phyloP scores from a whole-genome alignment of 202 grass and related monocot genomes.

The Musa balbisiana region DNA sequence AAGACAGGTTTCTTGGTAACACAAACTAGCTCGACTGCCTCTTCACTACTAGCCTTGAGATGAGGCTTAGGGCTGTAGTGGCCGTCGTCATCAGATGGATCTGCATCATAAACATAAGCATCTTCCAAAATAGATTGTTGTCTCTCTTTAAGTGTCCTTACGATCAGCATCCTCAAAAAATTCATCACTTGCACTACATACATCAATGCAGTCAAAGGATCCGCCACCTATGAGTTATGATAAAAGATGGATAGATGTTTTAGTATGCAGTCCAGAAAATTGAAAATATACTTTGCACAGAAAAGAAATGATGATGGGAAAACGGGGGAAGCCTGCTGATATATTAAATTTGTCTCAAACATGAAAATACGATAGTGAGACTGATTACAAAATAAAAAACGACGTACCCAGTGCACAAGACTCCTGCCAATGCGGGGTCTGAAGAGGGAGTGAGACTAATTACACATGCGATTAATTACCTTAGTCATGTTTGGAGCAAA shows the following conservation, averaged over 20 bases:
- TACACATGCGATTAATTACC: conserved; percentile 27
- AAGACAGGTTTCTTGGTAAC: not conserved
- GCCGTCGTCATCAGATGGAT: conserved; percentile 16
- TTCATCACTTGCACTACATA: conserved; percentile 82
- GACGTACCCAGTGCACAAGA: too few relatives aligned
- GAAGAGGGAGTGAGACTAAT: not conserved
- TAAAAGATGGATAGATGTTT: not conserved
- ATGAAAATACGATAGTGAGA: too few relatives aligned
- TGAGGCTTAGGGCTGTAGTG: conserved; percentile 9
- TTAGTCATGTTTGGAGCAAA: conserved; percentile 97
- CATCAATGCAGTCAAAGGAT: conserved; percentile 68
- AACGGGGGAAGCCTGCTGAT: too few relatives aligned
- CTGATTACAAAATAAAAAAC: too few relatives aligned
- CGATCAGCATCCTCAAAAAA: conserved; percentile 75
- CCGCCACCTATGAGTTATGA: conserved; percentile 31
- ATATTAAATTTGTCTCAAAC: too few relatives aligned
- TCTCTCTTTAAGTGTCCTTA: conserved; percentile 34
- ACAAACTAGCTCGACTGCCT: not conserved
- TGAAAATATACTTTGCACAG: not conserved
- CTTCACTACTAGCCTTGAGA: not conserved
- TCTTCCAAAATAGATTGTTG: conserved; percentile 16
- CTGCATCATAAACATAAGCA: not conserved
- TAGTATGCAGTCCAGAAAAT: not conserved
- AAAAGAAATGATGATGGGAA: too few relatives aligned
- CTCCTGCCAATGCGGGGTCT: too few relatives aligned